These are phyloP conservation scores for Globisporangium polare DNA, from an alignment of 352 stramenopile species.

Conservation along the genomic window DNA sequence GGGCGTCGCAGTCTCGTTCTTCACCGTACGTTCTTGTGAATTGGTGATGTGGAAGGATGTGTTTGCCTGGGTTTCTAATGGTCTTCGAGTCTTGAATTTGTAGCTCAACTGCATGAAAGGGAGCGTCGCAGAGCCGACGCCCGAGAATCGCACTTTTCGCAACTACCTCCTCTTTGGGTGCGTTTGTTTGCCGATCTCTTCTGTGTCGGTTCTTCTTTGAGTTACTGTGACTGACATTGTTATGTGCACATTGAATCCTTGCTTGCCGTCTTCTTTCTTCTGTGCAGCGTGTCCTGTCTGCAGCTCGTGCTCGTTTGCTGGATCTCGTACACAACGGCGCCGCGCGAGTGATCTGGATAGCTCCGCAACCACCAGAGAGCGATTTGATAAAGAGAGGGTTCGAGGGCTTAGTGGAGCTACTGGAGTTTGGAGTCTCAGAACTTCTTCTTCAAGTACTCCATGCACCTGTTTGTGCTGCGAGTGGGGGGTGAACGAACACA, in stretches of 20 bases:
- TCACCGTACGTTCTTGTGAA: constrained; percentile 92
- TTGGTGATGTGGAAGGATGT: no score
- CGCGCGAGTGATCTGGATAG: constrained; percentile 31
- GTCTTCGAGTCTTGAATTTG: neutral
- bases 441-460: no score
- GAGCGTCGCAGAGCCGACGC: constrained; percentile 65
- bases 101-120: constrained; percentile 89
- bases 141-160: constrained; percentile 73
- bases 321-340: constrained; percentile 83
- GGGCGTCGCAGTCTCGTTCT: constrained; percentile 90
- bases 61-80: constrained; percentile 2
- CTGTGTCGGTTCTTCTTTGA: neutral
- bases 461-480: neutral
- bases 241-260: neutral
- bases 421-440: neutral
- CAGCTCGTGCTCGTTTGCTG: constrained; percentile 79
- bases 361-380: neutral
- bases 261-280: neutral
- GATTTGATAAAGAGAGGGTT: neutral
- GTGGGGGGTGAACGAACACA: neutral
- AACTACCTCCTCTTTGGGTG: constrained; percentile 87
- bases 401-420: neutral
- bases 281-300: constrained; percentile 66
- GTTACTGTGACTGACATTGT: neutral
- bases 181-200: constrained; percentile 1